Evolutionary conservation across 2,329 filamentous ascomycete species (phyloP).

Genomic region (Lachnellula cervina): DNA sequence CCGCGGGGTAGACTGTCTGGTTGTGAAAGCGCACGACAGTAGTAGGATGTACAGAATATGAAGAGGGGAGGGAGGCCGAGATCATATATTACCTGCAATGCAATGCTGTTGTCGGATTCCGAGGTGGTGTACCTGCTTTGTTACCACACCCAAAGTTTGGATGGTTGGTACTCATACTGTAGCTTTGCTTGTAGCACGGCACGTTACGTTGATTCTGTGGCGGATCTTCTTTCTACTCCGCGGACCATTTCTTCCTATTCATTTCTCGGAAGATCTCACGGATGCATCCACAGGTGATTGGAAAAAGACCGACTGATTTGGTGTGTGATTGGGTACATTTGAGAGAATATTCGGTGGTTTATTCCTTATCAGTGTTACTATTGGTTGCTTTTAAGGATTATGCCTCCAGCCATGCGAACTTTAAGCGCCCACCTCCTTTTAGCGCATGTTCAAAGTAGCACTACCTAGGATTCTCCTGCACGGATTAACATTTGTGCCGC

Average conservation of each 20-base stretch:
- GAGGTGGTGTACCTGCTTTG: slow-evolving; percentile 18
- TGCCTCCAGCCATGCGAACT: background rate
- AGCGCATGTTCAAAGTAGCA: background rate
- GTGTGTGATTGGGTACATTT: background rate
- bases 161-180: slow-evolving; percentile 9
- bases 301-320: background rate
- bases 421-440: background rate
- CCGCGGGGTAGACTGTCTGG: slow-evolving; percentile 10
- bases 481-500: background rate
- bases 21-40: background rate
- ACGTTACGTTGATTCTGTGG: slow-evolving; percentile 19
- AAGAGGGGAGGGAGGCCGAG: background rate
- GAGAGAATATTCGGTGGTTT: background rate
- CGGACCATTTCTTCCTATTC: background rate
- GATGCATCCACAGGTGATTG: background rate
- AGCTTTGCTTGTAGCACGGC: slow-evolving; percentile 17
- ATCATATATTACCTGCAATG: background rate
- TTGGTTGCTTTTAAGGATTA: background rate
- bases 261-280: background rate
- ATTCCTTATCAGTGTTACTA: background rate
- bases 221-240: slow-evolving; percentile 3
- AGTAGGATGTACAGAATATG: background rate
- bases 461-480: background rate
- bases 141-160: slow-evolving; percentile 6
- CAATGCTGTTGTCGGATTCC: background rate